These are phyloP conservation scores for Botrytis porri DNA, from an alignment of 2,329 filamentous ascomycete genomes.

Conservation along the genomic window DNA sequence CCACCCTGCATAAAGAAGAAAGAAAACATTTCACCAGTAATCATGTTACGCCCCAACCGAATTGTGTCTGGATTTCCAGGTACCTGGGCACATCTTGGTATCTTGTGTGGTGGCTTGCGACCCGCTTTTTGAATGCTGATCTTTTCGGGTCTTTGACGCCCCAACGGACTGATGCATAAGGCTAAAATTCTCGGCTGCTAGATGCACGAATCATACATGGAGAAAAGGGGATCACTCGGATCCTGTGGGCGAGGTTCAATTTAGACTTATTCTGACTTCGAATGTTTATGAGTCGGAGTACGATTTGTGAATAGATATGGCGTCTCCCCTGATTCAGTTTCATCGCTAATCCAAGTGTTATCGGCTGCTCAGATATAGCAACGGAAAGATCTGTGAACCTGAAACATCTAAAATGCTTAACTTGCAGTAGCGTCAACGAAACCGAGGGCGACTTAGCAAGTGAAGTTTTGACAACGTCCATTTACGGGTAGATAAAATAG, in stretches of 20 bases:
- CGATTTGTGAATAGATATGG: neutral
- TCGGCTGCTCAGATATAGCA: neutral
- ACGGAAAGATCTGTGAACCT: neutral
- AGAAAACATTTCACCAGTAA: neutral
- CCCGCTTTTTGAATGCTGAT: neutral
- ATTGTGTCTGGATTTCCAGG: neutral
- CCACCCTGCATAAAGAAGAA: neutral
- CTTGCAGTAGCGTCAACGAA: neutral
- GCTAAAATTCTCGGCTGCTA: neutral
- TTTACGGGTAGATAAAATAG: neutral
- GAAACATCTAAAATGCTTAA: neutral
- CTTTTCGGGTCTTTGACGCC: neutral
- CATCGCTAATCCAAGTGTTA: neutral
- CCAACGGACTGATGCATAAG: neutral
- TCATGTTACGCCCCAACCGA: neutral
- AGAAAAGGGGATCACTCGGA: neutral
- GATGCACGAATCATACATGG: neutral
- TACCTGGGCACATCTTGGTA: conserved; percentile 2
- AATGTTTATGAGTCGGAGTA: neutral
- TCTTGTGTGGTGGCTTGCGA: neutral
- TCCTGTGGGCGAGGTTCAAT: neutral
- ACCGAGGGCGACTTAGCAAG: neutral
- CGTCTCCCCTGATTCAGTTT: neutral
- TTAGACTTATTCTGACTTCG: neutral
- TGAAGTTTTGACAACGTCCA: neutral